Percentiles rank a stretch among this genome's conserved stretches.
Evolutionary conservation across 2,329 filamentous ascomycete genomes (phyloP).

Genomic region (Davidsoniella eucalypti): DNA sequence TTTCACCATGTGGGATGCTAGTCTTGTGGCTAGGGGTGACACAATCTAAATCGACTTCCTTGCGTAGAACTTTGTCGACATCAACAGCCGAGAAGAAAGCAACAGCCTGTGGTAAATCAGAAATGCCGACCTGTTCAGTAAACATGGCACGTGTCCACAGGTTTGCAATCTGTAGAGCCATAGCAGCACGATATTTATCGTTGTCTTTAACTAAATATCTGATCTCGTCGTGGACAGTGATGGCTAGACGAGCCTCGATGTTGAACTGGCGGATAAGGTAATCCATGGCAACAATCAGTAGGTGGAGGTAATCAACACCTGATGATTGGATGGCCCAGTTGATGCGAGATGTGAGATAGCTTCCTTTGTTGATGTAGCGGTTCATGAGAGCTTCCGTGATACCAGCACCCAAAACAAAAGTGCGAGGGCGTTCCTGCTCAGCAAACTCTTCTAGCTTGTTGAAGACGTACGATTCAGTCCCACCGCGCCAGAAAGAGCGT

Average conservation of each 20-base stretch:
- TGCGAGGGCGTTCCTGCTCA: conserved; percentile 78
- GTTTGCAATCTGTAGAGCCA: conserved; percentile 88
- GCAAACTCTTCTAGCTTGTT: conserved; percentile 97
- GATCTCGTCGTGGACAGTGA: conserved; percentile 97
- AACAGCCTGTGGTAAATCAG: conserved; percentile 84
- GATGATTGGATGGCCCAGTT: conserved; percentile 99
- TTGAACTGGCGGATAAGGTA: conserved; percentile 76
- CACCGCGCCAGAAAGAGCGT: conserved; percentile 79
- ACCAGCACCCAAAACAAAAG: conserved; percentile 80
- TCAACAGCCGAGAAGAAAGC: conserved; percentile 94
- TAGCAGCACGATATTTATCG: conserved; percentile 75
- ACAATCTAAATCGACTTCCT: conserved; percentile 97
- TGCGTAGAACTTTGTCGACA: conserved; percentile 86
- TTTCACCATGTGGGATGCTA: conserved; percentile 71
- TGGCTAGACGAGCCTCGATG: conserved; percentile 67
- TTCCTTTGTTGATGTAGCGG: conserved; percentile 71
- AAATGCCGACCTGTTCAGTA: conserved; percentile 85
- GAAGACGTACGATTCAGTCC: conserved; percentile 95
- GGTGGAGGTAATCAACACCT: conserved; percentile 90
- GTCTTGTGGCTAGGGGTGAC: conserved; percentile 72
- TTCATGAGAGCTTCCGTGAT: conserved; percentile 92
- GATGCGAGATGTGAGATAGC: conserved; percentile 89
- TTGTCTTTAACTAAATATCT: conserved; percentile 74
- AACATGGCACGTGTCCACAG: conserved; percentile 98
- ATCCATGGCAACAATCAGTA: conserved; percentile 88